These are phyloP conservation scores for Zopfochytrium polystomum DNA, from an alignment of 371 early-diverging fungal genomes.

Conservation along the genomic window DNA sequence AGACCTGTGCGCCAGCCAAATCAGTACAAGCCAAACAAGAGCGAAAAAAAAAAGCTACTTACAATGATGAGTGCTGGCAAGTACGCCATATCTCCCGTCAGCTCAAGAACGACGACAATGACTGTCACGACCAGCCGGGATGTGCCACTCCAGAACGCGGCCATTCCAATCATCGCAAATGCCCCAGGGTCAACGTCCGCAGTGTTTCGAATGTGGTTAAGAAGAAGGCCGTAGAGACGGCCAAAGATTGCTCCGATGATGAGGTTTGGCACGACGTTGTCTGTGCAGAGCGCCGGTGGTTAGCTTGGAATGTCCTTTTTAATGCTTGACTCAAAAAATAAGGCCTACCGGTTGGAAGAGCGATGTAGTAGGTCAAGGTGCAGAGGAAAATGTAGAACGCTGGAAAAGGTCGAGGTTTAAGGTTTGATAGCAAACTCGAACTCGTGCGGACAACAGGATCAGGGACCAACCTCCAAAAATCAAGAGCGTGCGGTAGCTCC, in stretches of 20 bases:
- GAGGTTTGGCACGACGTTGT: constrained; percentile 40
- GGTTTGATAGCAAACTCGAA: no score
- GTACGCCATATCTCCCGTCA: constrained; percentile 32
- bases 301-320: constrained; percentile 16
- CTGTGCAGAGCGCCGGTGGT: constrained; percentile 10
- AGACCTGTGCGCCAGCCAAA: no score
- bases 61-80: constrained; percentile 33
- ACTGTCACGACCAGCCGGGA: constrained; percentile 34
- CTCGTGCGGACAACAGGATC: not conserved
- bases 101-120: constrained; percentile 28
- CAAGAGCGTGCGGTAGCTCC: constrained; percentile 10
- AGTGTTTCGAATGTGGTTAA: constrained; percentile 23
- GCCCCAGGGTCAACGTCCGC: constrained; percentile 31
- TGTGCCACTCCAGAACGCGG: constrained; percentile 36
- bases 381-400: constrained; percentile 25
- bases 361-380: constrained; percentile 34
- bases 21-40: no score
- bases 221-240: constrained; percentile 24
- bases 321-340: not conserved
- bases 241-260: constrained; percentile 39
- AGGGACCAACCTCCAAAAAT: constrained; percentile 8
- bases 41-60: no score
- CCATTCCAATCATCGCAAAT: constrained; percentile 31
- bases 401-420: no score
- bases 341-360: constrained; percentile 40